phyloP scores from a whole-genome alignment of 345 rosid species.

The Orychophragmus violaceus region DNA sequence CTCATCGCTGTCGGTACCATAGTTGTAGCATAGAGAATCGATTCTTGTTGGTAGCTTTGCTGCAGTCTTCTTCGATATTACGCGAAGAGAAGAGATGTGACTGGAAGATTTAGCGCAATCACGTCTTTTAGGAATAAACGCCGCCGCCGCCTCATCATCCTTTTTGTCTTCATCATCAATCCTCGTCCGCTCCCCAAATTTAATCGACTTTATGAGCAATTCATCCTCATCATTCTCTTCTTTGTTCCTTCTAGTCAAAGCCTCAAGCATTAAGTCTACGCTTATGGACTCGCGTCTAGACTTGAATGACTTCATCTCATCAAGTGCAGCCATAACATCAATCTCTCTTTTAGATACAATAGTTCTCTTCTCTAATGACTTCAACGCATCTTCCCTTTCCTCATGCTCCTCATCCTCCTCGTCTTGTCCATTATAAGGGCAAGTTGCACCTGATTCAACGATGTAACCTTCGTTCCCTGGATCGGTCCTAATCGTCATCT shows the following conservation, averaged over 20 bases:
- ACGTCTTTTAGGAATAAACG: slow-evolving; percentile 8
- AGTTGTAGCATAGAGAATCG: slow-evolving; percentile 46
- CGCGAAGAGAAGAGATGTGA: slow-evolving; percentile 30
- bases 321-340: slow-evolving; percentile 73
- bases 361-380: slow-evolving; percentile 57
- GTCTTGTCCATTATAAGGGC: slow-evolving; percentile 37
- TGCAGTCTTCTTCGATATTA: slow-evolving; percentile 38
- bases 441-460: slow-evolving; percentile 64
- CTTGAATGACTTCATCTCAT: slow-evolving; percentile 49
- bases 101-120: slow-evolving; percentile 6
- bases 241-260: slow-evolving; percentile 51
- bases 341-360: slow-evolving; percentile 69
- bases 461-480: slow-evolving; percentile 61
- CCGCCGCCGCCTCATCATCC: too few relatives aligned
- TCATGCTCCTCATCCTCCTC: slow-evolving; percentile 35
- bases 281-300: slow-evolving; percentile 71
- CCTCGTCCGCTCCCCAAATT: slow-evolving; percentile 35
- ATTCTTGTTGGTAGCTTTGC: slow-evolving; percentile 28
- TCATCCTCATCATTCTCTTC: slow-evolving; percentile 38
- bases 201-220: slow-evolving; percentile 41
- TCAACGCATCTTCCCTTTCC: slow-evolving; percentile 62
- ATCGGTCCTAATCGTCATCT: slow-evolving; percentile 58
- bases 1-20: slow-evolving; percentile 36
- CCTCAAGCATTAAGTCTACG: slow-evolving; percentile 76
- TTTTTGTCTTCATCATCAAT: slow-evolving; percentile 35